Evolutionary conservation across 805 yeast genomes (phyloP).

Genomic region (Candida multigemmis): DNA sequence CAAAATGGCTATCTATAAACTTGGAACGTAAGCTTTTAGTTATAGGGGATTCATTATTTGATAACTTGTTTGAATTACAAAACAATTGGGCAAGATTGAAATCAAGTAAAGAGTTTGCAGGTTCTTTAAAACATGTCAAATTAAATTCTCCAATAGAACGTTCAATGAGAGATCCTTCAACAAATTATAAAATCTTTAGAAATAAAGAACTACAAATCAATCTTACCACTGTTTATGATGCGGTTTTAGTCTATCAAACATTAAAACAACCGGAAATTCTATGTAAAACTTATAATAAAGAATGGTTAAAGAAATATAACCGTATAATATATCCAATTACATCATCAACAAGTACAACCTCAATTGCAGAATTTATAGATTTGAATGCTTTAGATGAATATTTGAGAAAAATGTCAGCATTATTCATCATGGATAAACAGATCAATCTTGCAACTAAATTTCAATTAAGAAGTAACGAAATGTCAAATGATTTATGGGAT

Average conservation of each 20-base stretch:
- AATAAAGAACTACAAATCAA: slow-evolving; percentile 35
- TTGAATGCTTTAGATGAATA: slow-evolving; percentile 40
- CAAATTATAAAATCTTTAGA: slow-evolving; percentile 40
- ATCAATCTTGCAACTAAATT: slow-evolving; percentile 56
- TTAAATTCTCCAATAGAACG: slow-evolving; percentile 83
- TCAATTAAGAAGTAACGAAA: slow-evolving; percentile 52
- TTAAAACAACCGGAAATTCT: slow-evolving; percentile 58
- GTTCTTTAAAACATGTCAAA: slow-evolving; percentile 46
- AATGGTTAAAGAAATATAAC: slow-evolving; percentile 62
- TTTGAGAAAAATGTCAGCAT: slow-evolving; percentile 60
- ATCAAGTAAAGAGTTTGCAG: slow-evolving; percentile 22
- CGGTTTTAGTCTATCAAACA: slow-evolving; percentile 71
- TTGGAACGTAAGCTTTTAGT: slow-evolving; percentile 51
- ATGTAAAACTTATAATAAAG: slow-evolving; percentile 56
- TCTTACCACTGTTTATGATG: slow-evolving; percentile 71
- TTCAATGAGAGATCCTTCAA: slow-evolving; percentile 54
- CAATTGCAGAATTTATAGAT: slow-evolving; percentile 16
- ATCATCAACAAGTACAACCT: slow-evolving; percentile 22
- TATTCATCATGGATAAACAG: slow-evolving; percentile 66
- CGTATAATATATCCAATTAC: slow-evolving; percentile 60
- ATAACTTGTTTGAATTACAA: slow-evolving; percentile 47
- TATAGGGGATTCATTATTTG: slow-evolving; percentile 51
- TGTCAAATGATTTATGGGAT: slow-evolving; percentile 69
- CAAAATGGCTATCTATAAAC: slow-evolving; percentile 53
- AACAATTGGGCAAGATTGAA: slow-evolving; percentile 49